Evolutionary conservation across 495 filamentous ascomycete genomes (phyloP), one percentile per base, ranked within the genome.

Genomic region (Pseudoneurospora amorphoporcata): DNA sequence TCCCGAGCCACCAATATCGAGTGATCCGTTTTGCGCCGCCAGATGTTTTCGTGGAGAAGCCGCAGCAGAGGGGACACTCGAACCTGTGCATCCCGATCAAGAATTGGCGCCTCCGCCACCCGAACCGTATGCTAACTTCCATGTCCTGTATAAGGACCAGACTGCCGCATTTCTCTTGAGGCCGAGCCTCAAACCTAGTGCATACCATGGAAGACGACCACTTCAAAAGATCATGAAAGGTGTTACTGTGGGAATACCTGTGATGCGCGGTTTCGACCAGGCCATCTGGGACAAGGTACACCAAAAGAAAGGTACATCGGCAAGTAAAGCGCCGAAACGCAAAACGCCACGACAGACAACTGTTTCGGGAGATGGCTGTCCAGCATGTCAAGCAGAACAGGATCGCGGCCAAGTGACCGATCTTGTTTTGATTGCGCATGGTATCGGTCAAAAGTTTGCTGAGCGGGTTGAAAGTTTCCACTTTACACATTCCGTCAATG

Each of bases 381-480:
- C 78, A n/a, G 84, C 82, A 5, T 87, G 85, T 39, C 80, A 82
- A 75, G 84, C 88, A 58, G 90, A 93, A 23, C 80, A 80, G 68
- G 87, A 92, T 41, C 85, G 90, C 32, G 90, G 89, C 3, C 88
- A 88, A 45, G 92, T 96, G 5, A 95, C 92, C 10, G 95, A 99
- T 78, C 81, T 99, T 29, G 87, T 97, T 19, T 82, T 99, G 17
- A 92, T 98, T 32, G 92, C 96, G 61, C 95, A 99, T 79, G 95
- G 94, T 14, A 98, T 99, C 69, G 95, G 95, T 0, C 95, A 99
- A 79, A 98, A 98, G 77, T 84, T 98, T n/a, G 95, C 94, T 0
- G 94, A 99, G 76, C 87, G 94, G 17, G 91, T 99, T 68, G 95
- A 98, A 78, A 97, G 93, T 79, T 99, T 92, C 75, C 92, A 97